A percentile compares a stretch with the other conserved stretches of the same genome.
Conservation (phyloP, 2,329 filamentous ascomycete genomes). For the Cephalotrichum gorgonifer region DNA sequence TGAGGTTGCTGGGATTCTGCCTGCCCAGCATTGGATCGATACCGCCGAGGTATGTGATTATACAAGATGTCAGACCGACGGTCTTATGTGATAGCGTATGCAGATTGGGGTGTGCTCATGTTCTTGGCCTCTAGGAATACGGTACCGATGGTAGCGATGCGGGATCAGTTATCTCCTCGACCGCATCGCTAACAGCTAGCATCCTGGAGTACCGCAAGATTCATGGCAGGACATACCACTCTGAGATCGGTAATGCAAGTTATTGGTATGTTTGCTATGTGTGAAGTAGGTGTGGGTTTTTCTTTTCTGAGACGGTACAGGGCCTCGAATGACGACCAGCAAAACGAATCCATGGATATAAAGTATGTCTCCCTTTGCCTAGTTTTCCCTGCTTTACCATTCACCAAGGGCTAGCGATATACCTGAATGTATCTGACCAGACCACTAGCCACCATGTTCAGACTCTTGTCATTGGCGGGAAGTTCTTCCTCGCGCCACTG, state of each 20-base stretch:
- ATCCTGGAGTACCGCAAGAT: conserved; percentile 19
- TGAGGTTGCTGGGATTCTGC: not conserved
- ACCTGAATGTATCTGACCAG: not conserved
- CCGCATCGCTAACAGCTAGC: conserved; percentile 18
- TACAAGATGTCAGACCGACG: too few relatives aligned
- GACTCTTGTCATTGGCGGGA: conserved; percentile 11
- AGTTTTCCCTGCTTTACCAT: not conserved
- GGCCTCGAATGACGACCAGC: conserved; percentile 8
- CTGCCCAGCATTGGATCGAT: not conserved
- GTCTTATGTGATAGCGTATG: not conserved
- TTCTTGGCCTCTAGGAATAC: not conserved
- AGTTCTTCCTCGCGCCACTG: conserved; percentile 15
- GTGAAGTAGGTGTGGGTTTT: not conserved
- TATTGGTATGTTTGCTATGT: conserved; percentile 14
- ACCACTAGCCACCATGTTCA: conserved; percentile 12
- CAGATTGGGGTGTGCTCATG: not conserved
- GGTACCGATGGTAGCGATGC: not conserved
- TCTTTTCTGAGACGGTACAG: not conserved
- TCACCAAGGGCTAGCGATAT: too few relatives aligned
- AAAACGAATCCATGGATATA: conserved; percentile 11
- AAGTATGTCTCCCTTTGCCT: conserved; percentile 6
- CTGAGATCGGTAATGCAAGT: conserved; percentile 14
- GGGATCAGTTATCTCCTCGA: conserved; percentile 7
- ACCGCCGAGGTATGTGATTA: not conserved
- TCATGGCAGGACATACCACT: conserved; percentile 19